Evolutionary conservation across 345 rosid species (phyloP).

Genomic region (Laguncularia racemosa): DNA sequence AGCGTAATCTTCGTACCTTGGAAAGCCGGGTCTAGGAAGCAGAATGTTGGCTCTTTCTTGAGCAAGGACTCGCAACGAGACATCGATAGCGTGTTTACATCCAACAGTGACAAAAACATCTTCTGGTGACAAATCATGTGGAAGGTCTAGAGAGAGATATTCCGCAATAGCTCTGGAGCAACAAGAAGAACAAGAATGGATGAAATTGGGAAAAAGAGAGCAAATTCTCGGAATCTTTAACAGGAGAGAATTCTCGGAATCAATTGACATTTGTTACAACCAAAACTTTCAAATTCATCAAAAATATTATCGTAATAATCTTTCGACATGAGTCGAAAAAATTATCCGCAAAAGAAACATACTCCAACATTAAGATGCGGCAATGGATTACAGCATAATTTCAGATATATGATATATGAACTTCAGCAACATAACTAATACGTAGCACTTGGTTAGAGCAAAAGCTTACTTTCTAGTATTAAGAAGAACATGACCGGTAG

Average conservation of each 20-base stretch:
- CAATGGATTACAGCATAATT: too few relatives aligned
- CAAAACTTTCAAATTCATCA: neutral
- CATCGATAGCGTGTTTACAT: conserved; percentile 23
- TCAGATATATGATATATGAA: too few relatives aligned
- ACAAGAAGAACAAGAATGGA: neutral
- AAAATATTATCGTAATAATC: too few relatives aligned
- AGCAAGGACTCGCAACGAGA: conserved; percentile 15
- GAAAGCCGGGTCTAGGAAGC: conserved; percentile 29
- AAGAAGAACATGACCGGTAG: conserved; percentile 30
- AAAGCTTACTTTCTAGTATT: conserved; percentile 18
- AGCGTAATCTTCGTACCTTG: conserved; percentile 14
- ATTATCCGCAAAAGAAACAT: too few relatives aligned
- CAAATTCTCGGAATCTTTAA: neutral
- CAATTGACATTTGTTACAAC: neutral
- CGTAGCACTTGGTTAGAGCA: neutral
- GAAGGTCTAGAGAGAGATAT: conserved; percentile 17
- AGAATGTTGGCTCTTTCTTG: conserved; percentile 23
- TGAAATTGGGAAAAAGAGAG: neutral
- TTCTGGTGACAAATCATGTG: conserved; percentile 15
- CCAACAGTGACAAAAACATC: conserved; percentile 25
- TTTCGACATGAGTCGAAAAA: too few relatives aligned
- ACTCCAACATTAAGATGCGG: too few relatives aligned
- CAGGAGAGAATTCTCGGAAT: neutral
- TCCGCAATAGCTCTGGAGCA: conserved; percentile 27
- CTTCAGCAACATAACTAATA: too few relatives aligned